Evolutionary conservation across 2,329 filamentous ascomycete genomes (phyloP), one percentile per base, ranked within the genome.

Genomic region (Mycosphaerella sp.): DNA sequence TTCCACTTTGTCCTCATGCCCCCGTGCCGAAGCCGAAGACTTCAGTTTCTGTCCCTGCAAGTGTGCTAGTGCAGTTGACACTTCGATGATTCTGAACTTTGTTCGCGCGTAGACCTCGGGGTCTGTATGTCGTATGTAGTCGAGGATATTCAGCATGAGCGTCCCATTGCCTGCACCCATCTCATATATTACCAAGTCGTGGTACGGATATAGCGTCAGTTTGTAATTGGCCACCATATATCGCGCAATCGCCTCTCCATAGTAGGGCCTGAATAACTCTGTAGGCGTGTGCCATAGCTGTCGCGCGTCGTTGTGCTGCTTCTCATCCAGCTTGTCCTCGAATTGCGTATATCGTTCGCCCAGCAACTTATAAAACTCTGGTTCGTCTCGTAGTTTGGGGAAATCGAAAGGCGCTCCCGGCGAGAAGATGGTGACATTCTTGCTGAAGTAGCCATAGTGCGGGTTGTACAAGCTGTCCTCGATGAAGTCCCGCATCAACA

Each of bases 211-310:
- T 50, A 89, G 81, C 40, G 87, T 88, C 67, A 96, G 81, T 68
- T 93, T 89, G 78, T 98, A 98, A 74, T 98, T 96, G 60, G 88
- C 85, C 60, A 97, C 84, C 40, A 98, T 81, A 69, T 97, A 96
- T 16, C 91, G 85, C n/a, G 91, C 93, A 60, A 98, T 88, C 30
- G 93, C 88, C 75, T 98, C 90, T 66, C 91, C 94, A 68, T 98
- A 98, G 71, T 91, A 94, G 0, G 94, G 93, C 28, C 88, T 82
- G 73, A 98, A 98, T 16, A 98, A 81, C 73, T 98, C 93, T 0
- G 93, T 98, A 0, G 94, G 93, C 10, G 93, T 98, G 70, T 98
- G 94, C 93, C 93, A 98, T 41, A 98, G 77, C 73, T 98, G 93
- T 8, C 93, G 82, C 36, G 87, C 85, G 42, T 86, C 81, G 73